phyloP scores from a whole-genome alignment of 768 basidiomycete genomes.

The Suillus plorans region DNA sequence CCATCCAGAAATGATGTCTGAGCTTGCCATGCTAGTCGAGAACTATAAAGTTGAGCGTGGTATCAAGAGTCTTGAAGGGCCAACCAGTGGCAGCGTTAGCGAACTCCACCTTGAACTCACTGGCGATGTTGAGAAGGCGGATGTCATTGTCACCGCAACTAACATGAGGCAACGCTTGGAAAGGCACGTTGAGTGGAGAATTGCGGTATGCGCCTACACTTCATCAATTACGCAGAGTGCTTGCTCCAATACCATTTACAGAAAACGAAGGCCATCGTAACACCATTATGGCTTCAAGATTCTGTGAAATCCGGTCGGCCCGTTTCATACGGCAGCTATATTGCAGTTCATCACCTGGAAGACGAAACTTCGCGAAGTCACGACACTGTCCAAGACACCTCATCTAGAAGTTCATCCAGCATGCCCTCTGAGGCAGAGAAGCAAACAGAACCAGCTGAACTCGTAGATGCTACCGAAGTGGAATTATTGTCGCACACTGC shows the following conservation, averaged over 20 bases:
- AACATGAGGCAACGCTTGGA: slow-evolving; percentile 68
- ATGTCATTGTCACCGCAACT: slow-evolving; percentile 66
- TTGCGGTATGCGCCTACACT: slow-evolving; percentile 51
- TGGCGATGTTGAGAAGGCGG: slow-evolving; percentile 45
- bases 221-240: background rate
- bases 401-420: background rate
- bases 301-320: slow-evolving; percentile 45
- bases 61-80: background rate
- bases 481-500: slow-evolving; percentile 28
- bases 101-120: slow-evolving; percentile 35
- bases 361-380: slow-evolving; percentile 46
- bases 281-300: slow-evolving; percentile 68
- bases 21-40: slow-evolving; percentile 29
- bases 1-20: slow-evolving; percentile 15
- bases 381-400: slow-evolving; percentile 15
- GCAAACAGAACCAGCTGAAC: slow-evolving; percentile 22
- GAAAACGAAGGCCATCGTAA: slow-evolving; percentile 68
- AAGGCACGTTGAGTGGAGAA: slow-evolving; percentile 63
- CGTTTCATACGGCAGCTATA: slow-evolving; percentile 55
- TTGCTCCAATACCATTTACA: slow-evolving; percentile 26
- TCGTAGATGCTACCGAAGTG: slow-evolving; percentile 15
- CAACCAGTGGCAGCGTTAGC: background rate
- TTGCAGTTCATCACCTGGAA: slow-evolving; percentile 52
- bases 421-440: background rate
- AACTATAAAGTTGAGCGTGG: background rate